Base-by-base conservation (phyloP, 169 alveolate species). In the Plasmodium blacklocki region DNA sequence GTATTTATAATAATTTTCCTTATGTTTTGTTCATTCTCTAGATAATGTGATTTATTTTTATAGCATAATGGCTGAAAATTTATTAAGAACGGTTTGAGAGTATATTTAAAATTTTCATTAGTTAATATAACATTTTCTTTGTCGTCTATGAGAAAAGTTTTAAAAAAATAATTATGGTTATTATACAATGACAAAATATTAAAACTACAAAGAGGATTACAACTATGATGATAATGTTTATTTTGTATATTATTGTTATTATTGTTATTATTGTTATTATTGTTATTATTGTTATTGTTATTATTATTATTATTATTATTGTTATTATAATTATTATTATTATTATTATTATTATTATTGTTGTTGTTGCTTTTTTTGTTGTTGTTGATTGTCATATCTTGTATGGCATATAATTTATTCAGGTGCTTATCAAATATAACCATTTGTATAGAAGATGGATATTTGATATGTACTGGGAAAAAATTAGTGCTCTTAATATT, bases 371-470 rank as follows among this genome's bases (percentile, higher is more conserved):
- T 26, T 26, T 26, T 2, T 26, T 5, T 4, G 0, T 32, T 32
- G 0, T 32, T 32, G 45, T 0, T 1, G 4, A 32, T 4, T 14
- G 21, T 64, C 2, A 66, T n/a, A 11, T 49, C 73, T 54, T 68
- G 23, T 47, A 80, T 49, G 19, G 70, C 32, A 39, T 80, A 52
- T 23, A 80, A 62, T 26, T 50, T 54, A 8, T 47, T 29, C 2
- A 80, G 62, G 11, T 66, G 8, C 45, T 23, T 80, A 50, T 72
- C 78, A 68, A 80, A 80, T 32, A 80, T 32, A 6, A 80, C 15
- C 19, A 80, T 19, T 54, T 80, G 80, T 18, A 80, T 80, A 29
- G 90, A 80, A n/a, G 80, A 68, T 2, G 90, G 90, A 29, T 80
- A 80, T 54, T 68, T 80, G 49, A 66, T 54, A 68, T 80, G 90